Conservation (phyloP, 2,329 filamentous ascomycete genomes). For the Penicillium sp. region DNA sequence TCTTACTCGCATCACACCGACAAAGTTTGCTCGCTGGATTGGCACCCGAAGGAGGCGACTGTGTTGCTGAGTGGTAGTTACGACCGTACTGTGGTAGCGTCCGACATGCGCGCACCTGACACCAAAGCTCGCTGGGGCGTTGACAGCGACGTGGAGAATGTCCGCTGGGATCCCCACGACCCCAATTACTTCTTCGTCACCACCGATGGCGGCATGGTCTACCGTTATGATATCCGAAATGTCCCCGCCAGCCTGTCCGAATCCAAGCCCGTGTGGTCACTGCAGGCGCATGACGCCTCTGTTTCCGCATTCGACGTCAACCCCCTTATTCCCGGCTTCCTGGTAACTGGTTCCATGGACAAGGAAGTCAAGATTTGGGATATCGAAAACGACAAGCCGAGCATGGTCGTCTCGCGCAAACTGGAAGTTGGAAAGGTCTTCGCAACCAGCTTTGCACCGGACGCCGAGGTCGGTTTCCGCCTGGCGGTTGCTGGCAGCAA, state of each 20-base stretch:
- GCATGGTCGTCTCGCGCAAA: constrained; percentile 85
- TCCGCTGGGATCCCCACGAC: constrained; percentile 90
- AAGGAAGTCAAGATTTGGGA: constrained; percentile 98
- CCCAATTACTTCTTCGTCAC: constrained; percentile 91
- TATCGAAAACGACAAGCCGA: constrained; percentile 70
- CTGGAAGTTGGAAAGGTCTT: constrained; percentile 94
- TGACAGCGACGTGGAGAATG: constrained; percentile 88
- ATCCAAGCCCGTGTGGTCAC: constrained; percentile 83
- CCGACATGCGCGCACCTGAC: constrained; percentile 90
- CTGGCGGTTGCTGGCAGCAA: constrained; percentile 92
- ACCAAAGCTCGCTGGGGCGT: constrained; percentile 84
- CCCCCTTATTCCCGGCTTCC: constrained; percentile 78
- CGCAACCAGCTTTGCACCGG: constrained; percentile 81
- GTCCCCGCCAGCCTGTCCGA: constrained; percentile 65
- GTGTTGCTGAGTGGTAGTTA: constrained; percentile 89
- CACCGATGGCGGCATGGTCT: constrained; percentile 84
- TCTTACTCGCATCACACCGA: constrained; percentile 94
- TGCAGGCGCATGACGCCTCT: constrained; percentile 91
- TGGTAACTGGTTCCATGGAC: constrained; percentile 90
- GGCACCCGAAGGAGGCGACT: constrained; percentile 83
- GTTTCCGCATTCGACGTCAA: constrained; percentile 93
- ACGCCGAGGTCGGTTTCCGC: constrained; percentile 83
- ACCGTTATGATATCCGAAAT: constrained; percentile 82
- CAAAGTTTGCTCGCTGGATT: constrained; percentile 93
- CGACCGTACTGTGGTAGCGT: constrained; percentile 87